phyloP scores from a whole-genome alignment of 345 rosid genomes.

The Acer saccharum region DNA sequence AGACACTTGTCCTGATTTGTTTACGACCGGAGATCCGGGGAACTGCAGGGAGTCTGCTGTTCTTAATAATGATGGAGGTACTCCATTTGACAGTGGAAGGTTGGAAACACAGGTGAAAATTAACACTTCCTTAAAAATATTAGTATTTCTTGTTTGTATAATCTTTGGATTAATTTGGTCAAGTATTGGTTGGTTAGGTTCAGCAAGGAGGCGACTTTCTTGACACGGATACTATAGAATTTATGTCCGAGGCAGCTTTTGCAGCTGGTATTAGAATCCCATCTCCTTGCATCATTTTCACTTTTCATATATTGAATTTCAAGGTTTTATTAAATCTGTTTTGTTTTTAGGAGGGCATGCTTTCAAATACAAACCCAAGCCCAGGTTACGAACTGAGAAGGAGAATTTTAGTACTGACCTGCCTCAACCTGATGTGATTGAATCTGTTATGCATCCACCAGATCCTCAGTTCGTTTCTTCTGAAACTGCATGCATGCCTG shows the following conservation, averaged over 20 bases:
- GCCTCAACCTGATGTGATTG: conserved; percentile 26
- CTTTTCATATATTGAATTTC: conserved; percentile 1
- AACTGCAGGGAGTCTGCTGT: conserved; percentile 13
- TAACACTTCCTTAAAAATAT: background rate
- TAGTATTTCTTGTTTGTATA: conserved; percentile 17
- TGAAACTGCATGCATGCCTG: conserved; percentile 30
- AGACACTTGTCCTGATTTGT: conserved; percentile 18
- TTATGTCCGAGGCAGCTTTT: conserved; percentile 32
- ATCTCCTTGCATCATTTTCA: conserved; percentile 3
- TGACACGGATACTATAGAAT: conserved; percentile 42
- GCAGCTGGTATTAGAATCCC: conserved; percentile 35
- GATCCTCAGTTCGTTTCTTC: conserved; percentile 26
- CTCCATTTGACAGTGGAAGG: conserved; percentile 22
- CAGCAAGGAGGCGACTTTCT: conserved; percentile 42
- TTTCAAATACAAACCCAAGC: conserved; percentile 53
- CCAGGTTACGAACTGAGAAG: conserved; percentile 29
- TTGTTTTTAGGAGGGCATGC: conserved; percentile 34
- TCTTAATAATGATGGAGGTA: conserved; percentile 17
- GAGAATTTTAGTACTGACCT: conserved; percentile 24
- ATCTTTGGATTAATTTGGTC: conserved; percentile 17
- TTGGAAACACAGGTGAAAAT: conserved; percentile 39
- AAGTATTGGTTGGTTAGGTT: conserved; percentile 21
- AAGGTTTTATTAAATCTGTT: conserved; percentile 13
- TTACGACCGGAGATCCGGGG: conserved; percentile 15
- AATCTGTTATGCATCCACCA: conserved; percentile 26